These are phyloP conservation scores for Erodium trifolium DNA, from an alignment of 441 rosid species.

Conservation along the genomic window DNA sequence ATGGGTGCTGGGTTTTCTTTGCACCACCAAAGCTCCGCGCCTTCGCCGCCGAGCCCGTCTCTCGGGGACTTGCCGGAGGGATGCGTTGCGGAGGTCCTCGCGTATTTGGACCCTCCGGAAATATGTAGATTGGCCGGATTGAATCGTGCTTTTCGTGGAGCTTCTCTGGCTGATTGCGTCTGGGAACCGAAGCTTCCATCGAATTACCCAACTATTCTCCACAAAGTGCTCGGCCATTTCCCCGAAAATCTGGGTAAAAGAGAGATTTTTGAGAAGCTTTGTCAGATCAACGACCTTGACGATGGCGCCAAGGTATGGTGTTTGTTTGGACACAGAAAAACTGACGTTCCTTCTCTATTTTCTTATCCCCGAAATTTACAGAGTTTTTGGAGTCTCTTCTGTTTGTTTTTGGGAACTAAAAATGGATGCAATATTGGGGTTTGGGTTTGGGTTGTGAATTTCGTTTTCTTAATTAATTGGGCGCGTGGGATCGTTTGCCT, in stretches of 20 bases:
- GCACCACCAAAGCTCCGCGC: neutral
- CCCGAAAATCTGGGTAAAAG: constrained; percentile 48
- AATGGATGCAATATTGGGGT: neutral
- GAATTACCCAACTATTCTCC: constrained; percentile 33
- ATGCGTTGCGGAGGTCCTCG: constrained; percentile 63
- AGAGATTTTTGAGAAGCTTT: constrained; percentile 53
- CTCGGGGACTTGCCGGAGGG: constrained; percentile 79
- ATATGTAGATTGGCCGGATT: constrained; percentile 46
- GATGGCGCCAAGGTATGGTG: constrained; percentile 54
- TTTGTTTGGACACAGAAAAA: neutral
- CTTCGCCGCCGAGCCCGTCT: constrained; percentile 22
- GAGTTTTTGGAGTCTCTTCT: neutral
- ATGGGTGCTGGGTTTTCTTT: neutral
- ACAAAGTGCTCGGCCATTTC: constrained; percentile 35
- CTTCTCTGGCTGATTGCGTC: constrained; percentile 61
- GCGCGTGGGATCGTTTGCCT: neutral
- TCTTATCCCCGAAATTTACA: too few relatives aligned
- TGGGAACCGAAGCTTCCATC: constrained; percentile 66
- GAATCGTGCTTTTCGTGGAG: constrained; percentile 54
- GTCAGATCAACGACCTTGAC: constrained; percentile 47
- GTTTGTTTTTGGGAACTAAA: neutral
- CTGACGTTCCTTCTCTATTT: neutral
- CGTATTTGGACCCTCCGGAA: constrained; percentile 62
- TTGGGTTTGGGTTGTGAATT: neutral
- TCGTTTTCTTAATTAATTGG: neutral